Evolutionary conservation across 306 rosid species (phyloP).

Genomic region (Astragalus glycyphyllos): DNA sequence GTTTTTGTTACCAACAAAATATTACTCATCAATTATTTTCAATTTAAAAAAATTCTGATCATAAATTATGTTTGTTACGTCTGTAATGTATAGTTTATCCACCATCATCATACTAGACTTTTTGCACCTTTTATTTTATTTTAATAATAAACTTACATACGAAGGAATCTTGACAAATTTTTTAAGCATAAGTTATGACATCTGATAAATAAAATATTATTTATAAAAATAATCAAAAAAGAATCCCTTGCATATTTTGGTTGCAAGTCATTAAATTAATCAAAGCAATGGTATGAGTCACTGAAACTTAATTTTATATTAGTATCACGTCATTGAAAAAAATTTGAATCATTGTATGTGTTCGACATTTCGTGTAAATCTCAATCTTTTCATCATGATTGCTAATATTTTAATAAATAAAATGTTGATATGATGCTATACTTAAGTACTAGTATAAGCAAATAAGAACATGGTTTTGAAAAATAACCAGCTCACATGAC

Average conservation of each 20-base stretch:
- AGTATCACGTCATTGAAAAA: slow-evolving; percentile 13
- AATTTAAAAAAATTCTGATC: neutral
- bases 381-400: slow-evolving; percentile 1
- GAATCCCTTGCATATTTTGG: neutral
- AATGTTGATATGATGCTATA: neutral
- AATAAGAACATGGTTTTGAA: slow-evolving; percentile 24
- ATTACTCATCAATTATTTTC: neutral
- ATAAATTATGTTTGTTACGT: neutral
- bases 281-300: neutral
- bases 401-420: neutral
- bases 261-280: neutral
- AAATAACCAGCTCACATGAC: slow-evolving; percentile 26
- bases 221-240: neutral
- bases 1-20: neutral
- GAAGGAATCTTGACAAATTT: neutral
- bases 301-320: neutral
- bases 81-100: no score
- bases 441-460: neutral
- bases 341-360: neutral
- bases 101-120: no score
- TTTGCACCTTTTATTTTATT: no score
- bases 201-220: neutral
- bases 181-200: neutral
- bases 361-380: slow-evolving; percentile 7
- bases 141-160: neutral